phyloP scores from a whole-genome alignment of 352 stramenopile species.

The Phytophthora syringae region DNA sequence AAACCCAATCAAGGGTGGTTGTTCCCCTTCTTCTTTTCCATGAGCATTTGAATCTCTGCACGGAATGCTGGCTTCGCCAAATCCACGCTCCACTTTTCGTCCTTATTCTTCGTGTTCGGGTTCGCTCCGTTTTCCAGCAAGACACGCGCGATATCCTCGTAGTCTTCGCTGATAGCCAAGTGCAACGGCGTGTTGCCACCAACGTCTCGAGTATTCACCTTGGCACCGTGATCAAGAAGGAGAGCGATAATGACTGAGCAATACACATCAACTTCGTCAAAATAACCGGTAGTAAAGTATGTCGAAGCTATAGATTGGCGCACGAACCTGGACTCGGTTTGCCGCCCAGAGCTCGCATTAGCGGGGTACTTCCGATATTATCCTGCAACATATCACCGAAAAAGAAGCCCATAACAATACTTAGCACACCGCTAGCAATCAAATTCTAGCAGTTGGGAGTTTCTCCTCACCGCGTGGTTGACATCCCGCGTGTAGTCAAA shows the following conservation, averaged over 20 bases:
- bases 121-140: slow-evolving; percentile 67
- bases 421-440: neutral
- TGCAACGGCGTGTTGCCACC: slow-evolving; percentile 76
- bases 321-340: slow-evolving; percentile 57
- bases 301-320: neutral
- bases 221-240: slow-evolving; percentile 69
- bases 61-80: slow-evolving; percentile 53
- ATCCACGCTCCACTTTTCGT: slow-evolving; percentile 60
- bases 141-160: slow-evolving; percentile 66
- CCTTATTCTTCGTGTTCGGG: slow-evolving; percentile 61
- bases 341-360: slow-evolving; percentile 66
- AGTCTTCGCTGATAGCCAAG: slow-evolving; percentile 66
- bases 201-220: slow-evolving; percentile 61
- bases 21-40: slow-evolving; percentile 23
- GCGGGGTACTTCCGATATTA: slow-evolving; percentile 61
- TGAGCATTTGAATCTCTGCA: slow-evolving; percentile 44
- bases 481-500: slow-evolving; percentile 73
- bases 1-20: slow-evolving; percentile 8
- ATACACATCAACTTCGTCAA: neutral
- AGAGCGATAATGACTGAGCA: slow-evolving; percentile 58
- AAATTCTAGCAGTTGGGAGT: neutral
- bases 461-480: slow-evolving; percentile 55
- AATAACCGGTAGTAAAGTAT: neutral
- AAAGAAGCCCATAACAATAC: neutral
- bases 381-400: slow-evolving; percentile 38